Evolutionary conservation across 1,139 yeast species (phyloP).

Genomic region (Saccharomycopsis phalli): DNA sequence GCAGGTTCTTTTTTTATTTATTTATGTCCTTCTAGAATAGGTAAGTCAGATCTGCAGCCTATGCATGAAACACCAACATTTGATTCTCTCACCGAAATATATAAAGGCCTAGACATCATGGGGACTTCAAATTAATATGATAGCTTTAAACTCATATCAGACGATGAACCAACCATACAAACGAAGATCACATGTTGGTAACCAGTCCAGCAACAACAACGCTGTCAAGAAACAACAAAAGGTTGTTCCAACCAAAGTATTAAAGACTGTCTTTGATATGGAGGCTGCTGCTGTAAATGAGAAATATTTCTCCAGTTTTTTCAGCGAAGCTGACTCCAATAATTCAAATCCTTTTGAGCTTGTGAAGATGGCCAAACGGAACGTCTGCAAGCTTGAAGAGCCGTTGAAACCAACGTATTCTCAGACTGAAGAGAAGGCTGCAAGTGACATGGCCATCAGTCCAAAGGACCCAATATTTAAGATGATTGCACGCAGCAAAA

Average conservation of each 20-base stretch:
- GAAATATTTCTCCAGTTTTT: constrained; percentile 2
- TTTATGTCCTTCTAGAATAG: no score
- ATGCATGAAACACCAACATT: no score
- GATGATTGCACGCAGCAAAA: constrained; percentile 9
- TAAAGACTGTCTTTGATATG: constrained; percentile 8
- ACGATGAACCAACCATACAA: no score
- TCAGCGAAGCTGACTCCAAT: not conserved
- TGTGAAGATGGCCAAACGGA: constrained; percentile 12
- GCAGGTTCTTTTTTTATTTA: not conserved
- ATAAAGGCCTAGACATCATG: no score
- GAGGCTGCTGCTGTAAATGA: constrained; percentile 13
- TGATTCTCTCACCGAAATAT: no score
- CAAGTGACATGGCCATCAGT: not conserved
- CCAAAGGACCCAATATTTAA: constrained; percentile 13
- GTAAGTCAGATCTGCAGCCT: no score
- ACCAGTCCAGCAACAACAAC: not conserved
- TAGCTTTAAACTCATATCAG: no score
- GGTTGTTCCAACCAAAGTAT: not conserved
- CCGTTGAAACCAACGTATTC: constrained; percentile 14
- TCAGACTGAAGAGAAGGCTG: constrained; percentile 2
- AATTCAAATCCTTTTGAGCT: constrained; percentile 5
- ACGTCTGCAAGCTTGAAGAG: constrained; percentile 8
- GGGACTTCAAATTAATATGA: no score
- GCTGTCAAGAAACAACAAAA: no score
- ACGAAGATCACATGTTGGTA: not conserved